Conservation (phyloP, 208 protist species). For the Crithidia mellificae region DNA sequence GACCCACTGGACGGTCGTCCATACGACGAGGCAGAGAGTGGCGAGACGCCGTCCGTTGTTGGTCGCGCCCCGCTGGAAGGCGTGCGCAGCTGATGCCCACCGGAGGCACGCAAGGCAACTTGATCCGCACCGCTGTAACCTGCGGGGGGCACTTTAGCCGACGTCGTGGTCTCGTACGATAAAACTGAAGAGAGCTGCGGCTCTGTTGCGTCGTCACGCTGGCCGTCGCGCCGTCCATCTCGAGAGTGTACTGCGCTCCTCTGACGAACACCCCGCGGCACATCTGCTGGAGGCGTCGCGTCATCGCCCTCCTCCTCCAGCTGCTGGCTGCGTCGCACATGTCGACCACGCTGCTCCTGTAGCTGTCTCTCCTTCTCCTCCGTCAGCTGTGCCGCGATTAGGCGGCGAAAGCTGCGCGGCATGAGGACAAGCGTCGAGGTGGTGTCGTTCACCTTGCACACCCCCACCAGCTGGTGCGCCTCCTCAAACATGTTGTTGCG, state of each 20-base stretch:
- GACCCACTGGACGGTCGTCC: constrained; percentile 3
- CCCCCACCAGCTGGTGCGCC: constrained; percentile 98
- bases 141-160: background rate
- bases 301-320: background rate
- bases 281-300: too few relatives aligned
- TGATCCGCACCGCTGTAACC: background rate
- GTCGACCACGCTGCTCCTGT: constrained; percentile 4
- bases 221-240: background rate
- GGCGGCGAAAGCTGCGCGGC: constrained; percentile 78
- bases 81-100: constrained; percentile 7
- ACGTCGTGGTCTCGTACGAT: too few relatives aligned
- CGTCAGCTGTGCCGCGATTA: constrained; percentile 30
- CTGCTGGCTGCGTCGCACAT: constrained; percentile 12
- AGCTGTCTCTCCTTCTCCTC: constrained; percentile 15
- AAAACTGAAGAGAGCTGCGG: too few relatives aligned
- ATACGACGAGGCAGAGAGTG: constrained; percentile 3
- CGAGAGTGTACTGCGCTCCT: too few relatives aligned
- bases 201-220: background rate
- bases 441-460: constrained; percentile 99
- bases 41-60: background rate
- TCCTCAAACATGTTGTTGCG: constrained; percentile 98
- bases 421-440: constrained; percentile 97
- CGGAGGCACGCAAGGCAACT: background rate
- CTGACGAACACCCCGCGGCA: too few relatives aligned
- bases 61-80: constrained; percentile 23